A percentile compares a stretch with the other conserved stretches of the same genome.
Evolutionary conservation across 2,329 filamentous ascomycete species (phyloP).

Genomic region (Aspergillus tubingensis): DNA sequence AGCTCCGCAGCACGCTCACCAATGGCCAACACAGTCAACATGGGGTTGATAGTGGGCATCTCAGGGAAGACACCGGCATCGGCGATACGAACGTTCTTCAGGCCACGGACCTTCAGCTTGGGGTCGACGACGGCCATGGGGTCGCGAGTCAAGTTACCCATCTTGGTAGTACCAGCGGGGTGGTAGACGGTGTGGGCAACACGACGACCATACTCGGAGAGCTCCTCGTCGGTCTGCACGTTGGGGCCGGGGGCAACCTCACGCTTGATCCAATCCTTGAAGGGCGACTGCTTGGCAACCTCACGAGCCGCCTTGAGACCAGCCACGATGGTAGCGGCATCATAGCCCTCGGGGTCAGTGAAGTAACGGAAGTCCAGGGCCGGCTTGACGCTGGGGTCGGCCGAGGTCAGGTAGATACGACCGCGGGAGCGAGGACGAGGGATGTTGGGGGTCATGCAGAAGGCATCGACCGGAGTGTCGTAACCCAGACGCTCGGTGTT

Average conservation of each 20-base stretch:
- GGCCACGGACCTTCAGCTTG: slow-evolving; percentile 69
- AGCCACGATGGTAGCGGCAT: slow-evolving; percentile 76
- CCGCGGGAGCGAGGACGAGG: slow-evolving; percentile 78
- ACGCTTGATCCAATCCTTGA: slow-evolving; percentile 79
- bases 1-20: slow-evolving; percentile 84
- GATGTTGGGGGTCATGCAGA: slow-evolving; percentile 94
- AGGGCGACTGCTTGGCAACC: slow-evolving; percentile 73
- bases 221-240: slow-evolving; percentile 74
- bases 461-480: slow-evolving; percentile 70
- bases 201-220: slow-evolving; percentile 77
- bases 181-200: slow-evolving; percentile 90
- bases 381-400: slow-evolving; percentile 75
- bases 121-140: slow-evolving; percentile 77
- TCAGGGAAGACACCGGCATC: slow-evolving; percentile 87
- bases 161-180: slow-evolving; percentile 85
- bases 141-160: slow-evolving; percentile 73
- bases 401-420: slow-evolving; percentile 73
- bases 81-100: slow-evolving; percentile 75
- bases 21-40: slow-evolving; percentile 83
- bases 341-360: slow-evolving; percentile 81
- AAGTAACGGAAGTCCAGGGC: slow-evolving; percentile 88
- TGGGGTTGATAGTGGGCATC: slow-evolving; percentile 84
- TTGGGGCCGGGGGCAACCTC: slow-evolving; percentile 77
- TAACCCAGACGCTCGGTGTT: slow-evolving; percentile 83
- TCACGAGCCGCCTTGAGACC: slow-evolving; percentile 76